Evolutionary conservation across 202 grass and related monocot species (phyloP).

Genomic region (Cymbopogon flexuosus): DNA sequence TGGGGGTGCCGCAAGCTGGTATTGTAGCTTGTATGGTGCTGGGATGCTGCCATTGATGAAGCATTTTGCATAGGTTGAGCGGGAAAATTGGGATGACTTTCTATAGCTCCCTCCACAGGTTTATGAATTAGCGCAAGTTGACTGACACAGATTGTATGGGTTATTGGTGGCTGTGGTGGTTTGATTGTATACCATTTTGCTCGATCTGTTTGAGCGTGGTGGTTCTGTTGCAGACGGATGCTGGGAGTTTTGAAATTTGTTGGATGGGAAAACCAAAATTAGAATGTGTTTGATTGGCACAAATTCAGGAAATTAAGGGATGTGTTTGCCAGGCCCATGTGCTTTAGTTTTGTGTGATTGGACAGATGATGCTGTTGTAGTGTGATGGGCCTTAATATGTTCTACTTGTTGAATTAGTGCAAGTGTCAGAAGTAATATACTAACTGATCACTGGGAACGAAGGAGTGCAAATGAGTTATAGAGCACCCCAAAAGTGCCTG

Average conservation of each 20-base stretch:
- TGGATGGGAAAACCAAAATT: not conserved
- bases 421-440: not conserved
- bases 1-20: not conserved
- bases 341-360: not conserved
- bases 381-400: constrained; percentile 1
- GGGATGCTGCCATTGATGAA: not conserved
- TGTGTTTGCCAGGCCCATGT: not conserved
- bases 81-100: not conserved
- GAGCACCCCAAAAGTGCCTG: not conserved
- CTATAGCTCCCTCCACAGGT: not conserved
- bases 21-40: not conserved
- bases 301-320: not conserved
- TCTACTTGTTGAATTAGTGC: not conserved
- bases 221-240: not conserved
- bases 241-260: constrained; percentile 2
- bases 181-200: not conserved
- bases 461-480: not conserved
- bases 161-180: not conserved
- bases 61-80: not conserved
- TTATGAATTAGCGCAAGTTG: not conserved
- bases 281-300: not conserved
- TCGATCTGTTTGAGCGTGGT: not conserved
- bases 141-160: not conserved
- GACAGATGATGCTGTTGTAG: not conserved
- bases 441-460: constrained; percentile 2